Evolutionary conservation across 805 yeast genomes (phyloP), one percentile per base, ranked within the genome.

Genomic region (Ogataea naganishii): DNA sequence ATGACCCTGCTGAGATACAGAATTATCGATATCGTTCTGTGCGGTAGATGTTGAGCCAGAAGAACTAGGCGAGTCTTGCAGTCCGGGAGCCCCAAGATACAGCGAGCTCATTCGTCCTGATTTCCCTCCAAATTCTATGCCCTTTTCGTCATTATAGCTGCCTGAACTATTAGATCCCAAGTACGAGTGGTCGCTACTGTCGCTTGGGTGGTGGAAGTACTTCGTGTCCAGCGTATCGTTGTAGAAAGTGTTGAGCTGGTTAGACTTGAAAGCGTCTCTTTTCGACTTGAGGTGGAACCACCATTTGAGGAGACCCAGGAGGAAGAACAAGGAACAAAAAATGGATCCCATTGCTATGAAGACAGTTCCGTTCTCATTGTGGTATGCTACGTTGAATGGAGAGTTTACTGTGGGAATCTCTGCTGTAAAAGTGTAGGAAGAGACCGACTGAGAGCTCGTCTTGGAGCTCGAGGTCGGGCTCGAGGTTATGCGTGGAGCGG

Each of bases 271-370:
- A 3, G 47, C 44, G 5, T 35, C 43, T 20, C 33, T 42, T 27
- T 49, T 47, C 9, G 56, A 50, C 7, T 42, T 41, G 8, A 52
- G 13, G 38, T 43, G 51, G 6, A 42, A 27, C 18, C 46, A 40
- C 16, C 56, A 27, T 23, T 56, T 39, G 4, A 39, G 23, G 9
- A 49, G 18, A 6, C 48, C 28, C 3, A 44, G 33, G 7, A 56
- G 14, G 2, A 53, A 34, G 3, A 49, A 23, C n/a, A 39, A 17
- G 3, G 41, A 29, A 12, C 41, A 12, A 37, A 65, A 28, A 6
- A 62, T 41, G 0, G 55, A 49, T 5, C 69, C 72, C 6, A 62
- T 49, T 4, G 62, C 47, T 20, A 68, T 61, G 44, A 68, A 67
- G 14, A 67, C 61, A 10, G 68, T 43, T 14, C 64, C 62, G 12